Base-by-base conservation (phyloP, 257 asterid genomes). In the Primulina tabacum region DNA sequence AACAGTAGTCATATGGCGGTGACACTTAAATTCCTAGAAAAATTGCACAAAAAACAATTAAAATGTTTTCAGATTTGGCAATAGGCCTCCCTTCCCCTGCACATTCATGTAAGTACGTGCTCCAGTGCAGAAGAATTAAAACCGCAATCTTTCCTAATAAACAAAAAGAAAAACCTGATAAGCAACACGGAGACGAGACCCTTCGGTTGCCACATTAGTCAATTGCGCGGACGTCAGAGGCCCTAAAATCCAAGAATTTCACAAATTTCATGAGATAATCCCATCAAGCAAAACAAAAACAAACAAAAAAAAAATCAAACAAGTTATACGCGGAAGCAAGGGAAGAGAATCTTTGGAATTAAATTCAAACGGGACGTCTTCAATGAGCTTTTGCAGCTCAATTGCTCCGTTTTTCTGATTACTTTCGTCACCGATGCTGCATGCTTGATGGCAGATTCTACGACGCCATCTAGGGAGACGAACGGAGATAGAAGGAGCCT, bases 111-210 rank as follows among this genome's bases (percentile, higher is more conserved):
- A 50, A 50, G 0, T 16, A 50, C 56, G 20, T 5, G 56, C 18
- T 16, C 16, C 56, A 50, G 16, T 47, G 59, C n/a, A 65, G 16
- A 55, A 7, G 18, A 34, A 20, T 7, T 50, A 64, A 20, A 10
- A 38, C 7, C 26, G 12, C 47, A 65, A n/a, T 17, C 30, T 65
- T 26, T 11, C 8, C 8, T 35, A 2, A 38, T 2, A 40, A 43
- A 38, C 38, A 55, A 12, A 30, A 62, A 18, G 70, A 37, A 61
- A 65, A 70, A 93, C 99, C 99, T 94, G 99, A 83, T 94, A 94
- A 6, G 99, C 98, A 66, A 94, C 99, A 34, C 99, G 99, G 57
- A 94, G 92, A 67, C 83, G 87, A 83, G 96, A 73, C 56, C 99
- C 98, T 76, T 82, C 92, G 4, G 92, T 64, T 7, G 87, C 80